Conservation (phyloP, 345 rosid species). For the Eutrema yunnanense region DNA sequence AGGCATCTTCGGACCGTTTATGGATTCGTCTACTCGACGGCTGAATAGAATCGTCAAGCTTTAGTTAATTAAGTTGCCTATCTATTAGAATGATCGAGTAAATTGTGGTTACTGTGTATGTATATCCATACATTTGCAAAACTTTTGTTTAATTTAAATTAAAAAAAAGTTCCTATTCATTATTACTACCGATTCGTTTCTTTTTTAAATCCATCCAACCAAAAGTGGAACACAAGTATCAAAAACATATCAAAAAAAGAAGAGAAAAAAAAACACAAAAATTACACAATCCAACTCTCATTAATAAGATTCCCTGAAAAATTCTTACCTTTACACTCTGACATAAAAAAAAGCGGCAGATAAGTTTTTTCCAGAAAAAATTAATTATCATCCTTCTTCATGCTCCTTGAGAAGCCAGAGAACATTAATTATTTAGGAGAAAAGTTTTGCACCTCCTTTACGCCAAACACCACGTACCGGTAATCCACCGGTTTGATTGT, state of each 20-base stretch:
- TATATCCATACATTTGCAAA: not conserved
- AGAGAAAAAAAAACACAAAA: not conserved
- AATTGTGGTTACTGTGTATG: not conserved
- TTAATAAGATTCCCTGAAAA: not conserved
- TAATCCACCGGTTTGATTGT: slow-evolving; percentile 24
- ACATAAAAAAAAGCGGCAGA: not conserved
- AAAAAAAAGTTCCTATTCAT: not conserved
- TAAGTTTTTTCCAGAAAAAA: not conserved
- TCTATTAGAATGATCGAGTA: no score
- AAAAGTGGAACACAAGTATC: not conserved
- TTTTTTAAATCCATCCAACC: not conserved
- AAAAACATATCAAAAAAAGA: not conserved
- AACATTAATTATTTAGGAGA: not conserved
- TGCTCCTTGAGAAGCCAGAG: no score
- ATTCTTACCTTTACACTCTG: not conserved
- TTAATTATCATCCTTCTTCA: not conserved
- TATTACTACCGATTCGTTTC: not conserved
- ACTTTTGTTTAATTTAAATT: not conserved
- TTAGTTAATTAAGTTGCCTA: not conserved
- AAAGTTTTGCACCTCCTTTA: slow-evolving; percentile 57
- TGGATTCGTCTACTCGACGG: not conserved
- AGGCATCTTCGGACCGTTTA: not conserved
- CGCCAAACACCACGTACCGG: slow-evolving; percentile 74
- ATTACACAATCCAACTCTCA: not conserved
- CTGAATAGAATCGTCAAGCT: not conserved